Evolutionary conservation across 176 grass and related monocot species (phyloP).

Genomic region (Carex myosuroides): DNA sequence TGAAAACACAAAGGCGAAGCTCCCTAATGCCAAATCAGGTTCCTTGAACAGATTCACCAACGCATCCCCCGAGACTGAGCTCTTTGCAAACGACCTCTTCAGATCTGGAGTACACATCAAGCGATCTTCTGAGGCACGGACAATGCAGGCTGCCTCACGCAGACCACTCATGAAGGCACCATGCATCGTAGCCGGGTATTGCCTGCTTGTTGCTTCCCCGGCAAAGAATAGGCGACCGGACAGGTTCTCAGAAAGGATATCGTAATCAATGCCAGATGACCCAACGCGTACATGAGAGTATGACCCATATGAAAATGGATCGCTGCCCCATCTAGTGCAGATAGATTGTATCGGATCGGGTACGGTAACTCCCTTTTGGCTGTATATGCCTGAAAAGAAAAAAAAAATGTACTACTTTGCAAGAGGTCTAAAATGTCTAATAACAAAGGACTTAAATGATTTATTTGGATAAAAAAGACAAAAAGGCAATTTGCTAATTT

Average conservation of each 20-base stretch:
- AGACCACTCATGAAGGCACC: conserved; percentile 89
- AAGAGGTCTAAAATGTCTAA: not conserved
- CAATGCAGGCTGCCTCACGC: conserved; percentile 71
- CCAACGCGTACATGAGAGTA: conserved; percentile 94
- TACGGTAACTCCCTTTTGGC: conserved; percentile 63
- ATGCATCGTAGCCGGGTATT: conserved; percentile 94
- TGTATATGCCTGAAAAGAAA: conserved; percentile 63
- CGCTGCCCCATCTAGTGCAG: conserved; percentile 90
- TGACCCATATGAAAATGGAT: conserved; percentile 72
- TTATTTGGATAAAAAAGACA: not conserved
- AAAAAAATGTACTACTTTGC: not conserved
- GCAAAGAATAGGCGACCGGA: conserved; percentile 67
- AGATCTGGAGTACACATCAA: conserved; percentile 15
- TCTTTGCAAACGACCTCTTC: conserved; percentile 49
- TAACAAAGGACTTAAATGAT: not conserved
- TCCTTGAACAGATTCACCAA: conserved; percentile 59
- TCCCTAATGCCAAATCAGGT: conserved; percentile 70
- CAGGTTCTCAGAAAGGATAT: conserved; percentile 72
- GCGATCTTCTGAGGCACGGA: conserved; percentile 28
- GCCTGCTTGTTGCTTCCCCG: conserved; percentile 72
- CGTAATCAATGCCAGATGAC: conserved; percentile 79
- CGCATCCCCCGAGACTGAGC: conserved; percentile 19
- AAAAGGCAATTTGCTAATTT: not conserved
- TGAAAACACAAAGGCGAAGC: conserved; percentile 54
- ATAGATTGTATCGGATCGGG: conserved; percentile 79